phyloP scores from a whole-genome alignment of 2,329 filamentous ascomycete genomes.

The Dothistroma septosporum region DNA sequence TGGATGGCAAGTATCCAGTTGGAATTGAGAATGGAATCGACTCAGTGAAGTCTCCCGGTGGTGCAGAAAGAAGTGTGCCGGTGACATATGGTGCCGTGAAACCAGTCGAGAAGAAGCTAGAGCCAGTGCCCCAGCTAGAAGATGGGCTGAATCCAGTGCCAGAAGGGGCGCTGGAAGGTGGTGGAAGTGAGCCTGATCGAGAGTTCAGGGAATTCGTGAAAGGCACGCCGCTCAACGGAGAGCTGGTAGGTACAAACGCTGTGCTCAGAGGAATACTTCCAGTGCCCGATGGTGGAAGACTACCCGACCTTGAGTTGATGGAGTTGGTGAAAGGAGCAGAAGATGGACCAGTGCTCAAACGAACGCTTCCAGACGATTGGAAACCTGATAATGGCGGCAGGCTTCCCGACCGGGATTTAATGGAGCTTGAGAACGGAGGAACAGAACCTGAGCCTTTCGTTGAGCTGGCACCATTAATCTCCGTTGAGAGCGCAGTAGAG shows the following conservation, averaged over 20 bases:
- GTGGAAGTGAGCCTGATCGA: constrained; percentile 1
- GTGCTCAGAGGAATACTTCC: too few relatives aligned
- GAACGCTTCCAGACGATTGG: background rate
- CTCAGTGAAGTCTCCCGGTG: background rate
- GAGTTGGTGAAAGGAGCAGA: background rate
- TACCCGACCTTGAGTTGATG: background rate
- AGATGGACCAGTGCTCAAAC: background rate
- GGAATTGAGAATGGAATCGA: background rate
- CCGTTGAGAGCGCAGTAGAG: constrained; percentile 1
- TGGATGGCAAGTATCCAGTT: background rate
- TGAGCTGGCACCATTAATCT: background rate
- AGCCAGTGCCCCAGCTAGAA: background rate
- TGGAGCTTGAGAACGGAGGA: background rate
- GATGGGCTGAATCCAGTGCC: background rate
- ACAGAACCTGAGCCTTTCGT: background rate
- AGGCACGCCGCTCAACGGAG: constrained; percentile 1
- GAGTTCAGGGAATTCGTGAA: background rate
- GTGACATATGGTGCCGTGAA: background rate
- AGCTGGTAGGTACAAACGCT: background rate
- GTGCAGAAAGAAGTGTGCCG: background rate
- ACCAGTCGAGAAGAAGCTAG: background rate
- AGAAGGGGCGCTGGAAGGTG: background rate
- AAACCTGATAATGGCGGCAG: background rate
- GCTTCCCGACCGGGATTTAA: constrained; percentile 5
- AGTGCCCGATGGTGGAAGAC: constrained; percentile 1